Evolutionary conservation across 768 basidiomycete genomes (phyloP).

Genomic region (Leccinum disarticulatum): DNA sequence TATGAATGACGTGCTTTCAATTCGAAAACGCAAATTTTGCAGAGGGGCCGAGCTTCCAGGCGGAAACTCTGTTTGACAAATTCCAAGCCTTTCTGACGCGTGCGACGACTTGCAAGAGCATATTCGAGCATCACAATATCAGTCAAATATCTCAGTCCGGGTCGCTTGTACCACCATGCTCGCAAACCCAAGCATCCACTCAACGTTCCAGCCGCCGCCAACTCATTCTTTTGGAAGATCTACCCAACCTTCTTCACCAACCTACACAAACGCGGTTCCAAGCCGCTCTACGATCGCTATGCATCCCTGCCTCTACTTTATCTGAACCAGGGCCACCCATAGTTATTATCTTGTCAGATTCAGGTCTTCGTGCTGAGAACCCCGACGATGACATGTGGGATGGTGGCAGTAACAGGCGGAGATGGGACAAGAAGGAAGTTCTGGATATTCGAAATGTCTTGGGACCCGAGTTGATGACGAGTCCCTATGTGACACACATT

Average conservation of each 20-base stretch:
- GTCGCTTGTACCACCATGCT: constrained; percentile 4
- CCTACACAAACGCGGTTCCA: constrained; percentile 74
- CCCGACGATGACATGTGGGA: constrained; percentile 50
- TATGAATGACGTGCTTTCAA: neutral
- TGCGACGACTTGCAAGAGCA: constrained; percentile 56
- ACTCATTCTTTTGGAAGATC: constrained; percentile 81
- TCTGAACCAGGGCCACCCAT: constrained; percentile 50
- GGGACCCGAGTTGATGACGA: constrained; percentile 63
- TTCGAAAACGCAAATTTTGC: neutral
- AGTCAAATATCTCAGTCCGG: constrained; percentile 7
- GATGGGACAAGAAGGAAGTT: constrained; percentile 53
- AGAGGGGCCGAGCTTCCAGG: constrained; percentile 15
- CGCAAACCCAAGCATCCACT: neutral
- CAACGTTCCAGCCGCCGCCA: constrained; percentile 39
- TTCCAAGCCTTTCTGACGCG: constrained; percentile 76
- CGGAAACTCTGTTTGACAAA: constrained; percentile 52
- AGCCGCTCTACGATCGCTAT: constrained; percentile 59
- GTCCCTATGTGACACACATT: constrained; percentile 78
- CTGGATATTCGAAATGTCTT: constrained; percentile 71
- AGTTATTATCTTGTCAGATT: constrained; percentile 80
- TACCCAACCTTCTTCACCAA: constrained; percentile 85
- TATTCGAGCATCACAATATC: constrained; percentile 38
- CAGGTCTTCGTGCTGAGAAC: constrained; percentile 72
- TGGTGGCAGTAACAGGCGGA: constrained; percentile 38
- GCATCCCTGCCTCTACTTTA: constrained; percentile 25